Percentiles rank a stretch among this genome's conserved stretches.
Evolutionary conservation across 192 early-diverging fungal species (phyloP).

Genomic region (Diversispora eburnea): DNA sequence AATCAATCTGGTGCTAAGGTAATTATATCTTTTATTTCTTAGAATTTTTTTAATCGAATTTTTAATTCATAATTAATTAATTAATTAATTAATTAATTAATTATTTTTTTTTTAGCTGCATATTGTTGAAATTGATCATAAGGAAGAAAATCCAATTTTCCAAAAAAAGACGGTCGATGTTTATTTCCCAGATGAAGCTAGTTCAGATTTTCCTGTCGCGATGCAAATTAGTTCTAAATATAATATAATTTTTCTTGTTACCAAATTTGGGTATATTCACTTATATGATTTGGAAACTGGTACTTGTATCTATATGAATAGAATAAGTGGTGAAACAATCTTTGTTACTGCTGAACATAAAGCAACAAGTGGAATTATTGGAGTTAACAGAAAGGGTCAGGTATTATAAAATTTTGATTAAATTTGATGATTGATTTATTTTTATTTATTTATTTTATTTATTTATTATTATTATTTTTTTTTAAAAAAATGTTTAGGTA

Average conservation of each 20-base stretch:
- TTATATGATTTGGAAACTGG: conserved; percentile 95
- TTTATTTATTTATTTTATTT: not conserved
- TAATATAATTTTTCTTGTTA: conserved; percentile 91
- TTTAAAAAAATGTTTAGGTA: conserved; percentile 66
- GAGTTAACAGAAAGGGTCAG: conserved; percentile 94
- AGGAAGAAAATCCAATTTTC: conserved; percentile 85
- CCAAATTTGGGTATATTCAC: conserved; percentile 98
- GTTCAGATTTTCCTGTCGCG: conserved; percentile 91
- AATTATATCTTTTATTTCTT: not conserved
- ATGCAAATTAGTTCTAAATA: conserved; percentile 96
- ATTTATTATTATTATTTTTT: not conserved
- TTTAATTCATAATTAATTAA: not conserved
- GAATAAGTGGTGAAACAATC: conserved; percentile 96
- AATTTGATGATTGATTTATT: not conserved
- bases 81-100: not conserved
- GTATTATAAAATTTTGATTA: conserved; percentile 36
- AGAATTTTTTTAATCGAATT: no score
- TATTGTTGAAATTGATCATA: conserved; percentile 95
- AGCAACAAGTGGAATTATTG: conserved; percentile 82
- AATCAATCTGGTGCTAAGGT: conserved; percentile 78
- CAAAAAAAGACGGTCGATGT: conserved; percentile 89
- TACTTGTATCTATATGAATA: conserved; percentile 94
- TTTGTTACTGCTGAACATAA: conserved; percentile 94
- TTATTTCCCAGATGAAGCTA: conserved; percentile 95
- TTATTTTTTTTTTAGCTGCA: conserved; percentile 61